Evolutionary conservation across 2,329 filamentous ascomycete genomes (phyloP), one percentile per base, ranked within the genome.

Genomic region (Penicillium sp.): DNA sequence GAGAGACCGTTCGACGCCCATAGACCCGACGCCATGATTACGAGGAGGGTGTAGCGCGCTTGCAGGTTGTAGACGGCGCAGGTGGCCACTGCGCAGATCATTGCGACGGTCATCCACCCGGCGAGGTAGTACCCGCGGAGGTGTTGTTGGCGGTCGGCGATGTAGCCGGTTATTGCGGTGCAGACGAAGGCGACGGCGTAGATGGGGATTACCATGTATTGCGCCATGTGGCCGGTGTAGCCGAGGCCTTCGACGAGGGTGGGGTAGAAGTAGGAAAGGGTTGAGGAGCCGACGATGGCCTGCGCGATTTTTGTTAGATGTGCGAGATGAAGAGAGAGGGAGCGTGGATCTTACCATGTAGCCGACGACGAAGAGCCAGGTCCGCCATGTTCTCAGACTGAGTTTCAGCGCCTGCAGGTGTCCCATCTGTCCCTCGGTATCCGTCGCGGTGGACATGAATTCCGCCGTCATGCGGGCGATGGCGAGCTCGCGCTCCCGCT

Each of bases 1-100:
- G 81, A 77, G 2, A 83, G 76, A 0, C 80, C 83, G 66, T 87
- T 86, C 1, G 81, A 80, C 0, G 82, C 76, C 84, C 83, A 86
- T 0, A 86, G 75, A 0, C 83, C 85, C 1, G 82, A 80, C 0
- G 84, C 83, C 83, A 86, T 85, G 59, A 87, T 75, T 2, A 86
- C 82, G 0, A 87, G 78, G 1, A 87, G n/a, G n/a, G n/a, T n/a
- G n/a, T n/a, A n/a, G n/a, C n/a, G n/a, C n/a, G n/a, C n/a, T n/a
- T n/a, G n/a, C n/a, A n/a, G n/a, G n/a, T n/a, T n/a, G n/a, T n/a
- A n/a, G n/a, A n/a, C n/a, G n/a, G 75, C 68, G 62, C 80, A 82
- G 19, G 77, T 78, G 31, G 79, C 70, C 30, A 82, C 72, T 30
- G 78, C 68, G 62, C 76, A 79, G 2, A 76, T 19, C 65, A 79